Evolutionary conservation across 495 filamentous ascomycete species (phyloP), one percentile per base, ranked within the genome.

Genomic region (Cercophora scortea): DNA sequence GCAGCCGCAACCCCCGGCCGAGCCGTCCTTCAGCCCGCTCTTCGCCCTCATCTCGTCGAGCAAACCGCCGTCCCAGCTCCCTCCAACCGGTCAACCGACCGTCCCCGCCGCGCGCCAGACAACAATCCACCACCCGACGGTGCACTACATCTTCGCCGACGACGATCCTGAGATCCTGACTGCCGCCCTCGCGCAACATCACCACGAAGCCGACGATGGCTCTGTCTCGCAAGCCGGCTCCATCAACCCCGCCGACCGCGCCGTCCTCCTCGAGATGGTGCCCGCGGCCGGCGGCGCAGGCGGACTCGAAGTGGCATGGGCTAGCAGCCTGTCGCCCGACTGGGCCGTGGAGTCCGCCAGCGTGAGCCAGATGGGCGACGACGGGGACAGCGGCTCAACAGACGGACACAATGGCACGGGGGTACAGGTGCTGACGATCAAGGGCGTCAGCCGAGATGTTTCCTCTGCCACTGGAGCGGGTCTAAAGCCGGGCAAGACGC

Each of bases 141-240:
- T 95, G 3, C 89, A 92, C 75, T 97, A 97, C 71, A 80, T 96
- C 54, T 97, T 95, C 71, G 79, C 77, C 56, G 86, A 91, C 61
- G 89, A 95, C 68, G 80, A 83, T 52, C 72, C 75, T 9, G 84
- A 87, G 9, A 71, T 85, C 42, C 67, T 88, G 33, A 86, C 85
- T 7, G 64, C 66, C 46, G 71, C 69, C 13, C 61, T 76, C 48
- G 66, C 69, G 34, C 70, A 72, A 33, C 61, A 73, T 52, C 63
- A 71, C 42, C 51, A 61, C 2, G 42, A 33, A 7, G 44, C 42
- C 36, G 18, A 49, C 34, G 45, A 54, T 9, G 46, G 49, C 42
- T 46, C 15, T 46, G 51, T 44, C 35, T 43, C 18, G 36, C 51
- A 52, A 8, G 15, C 51, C 54, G 52, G 51, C 12, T 55, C 54